Base-by-base conservation (phyloP, 2,329 filamentous ascomycete species). In the Exophiala dermatitidis region DNA sequence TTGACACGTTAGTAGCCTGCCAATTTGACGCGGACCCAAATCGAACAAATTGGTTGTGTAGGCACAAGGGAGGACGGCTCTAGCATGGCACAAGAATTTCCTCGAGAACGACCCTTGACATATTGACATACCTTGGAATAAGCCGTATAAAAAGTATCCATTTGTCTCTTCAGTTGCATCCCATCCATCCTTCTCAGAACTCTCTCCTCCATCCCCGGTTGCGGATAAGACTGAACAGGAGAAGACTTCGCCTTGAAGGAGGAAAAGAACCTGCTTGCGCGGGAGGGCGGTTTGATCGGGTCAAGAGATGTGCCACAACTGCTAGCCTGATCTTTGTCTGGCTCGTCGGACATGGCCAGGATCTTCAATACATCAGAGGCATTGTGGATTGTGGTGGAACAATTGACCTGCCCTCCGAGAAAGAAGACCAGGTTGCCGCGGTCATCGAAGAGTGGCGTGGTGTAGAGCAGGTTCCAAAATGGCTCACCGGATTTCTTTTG, bases 391-490 rank as follows among this genome's bases (percentile, higher is more conserved):
- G 74, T 75, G 2, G 77, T 77, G 0, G 78, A 80, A 9, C 80
- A 75, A 57, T 83, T 77, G 48, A 83, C 73, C 56, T 83, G 77
- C 0, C 74, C 79, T 0, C 77, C 79, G 10, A 84, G 69, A 60
- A 77, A 80, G 64, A 76, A 81, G 0, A 69, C 70, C 1, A 77
- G 65, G 5, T 72, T 72, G 2, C 79, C 79, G 0, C 69, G 60
- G 0, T 66, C 64, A 53, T 80, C 74, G 28, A 72, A 68, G 0
- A 84, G 65, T 0, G 81, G 80, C 44, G 76, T 73, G 1, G 76
- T 65, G 46, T 77, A 80, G 0, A 82, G 66, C 5, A 83, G 63
- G 47, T 82, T 82, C 77, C 77, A 80, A 59, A 79, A 80, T 0
- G 77, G 75, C 26, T 73, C 69, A 5, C 77, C 77, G 44, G 74